Conservation (phyloP, 2,329 filamentous ascomycete species). For the Fusarium euwallaceae region DNA sequence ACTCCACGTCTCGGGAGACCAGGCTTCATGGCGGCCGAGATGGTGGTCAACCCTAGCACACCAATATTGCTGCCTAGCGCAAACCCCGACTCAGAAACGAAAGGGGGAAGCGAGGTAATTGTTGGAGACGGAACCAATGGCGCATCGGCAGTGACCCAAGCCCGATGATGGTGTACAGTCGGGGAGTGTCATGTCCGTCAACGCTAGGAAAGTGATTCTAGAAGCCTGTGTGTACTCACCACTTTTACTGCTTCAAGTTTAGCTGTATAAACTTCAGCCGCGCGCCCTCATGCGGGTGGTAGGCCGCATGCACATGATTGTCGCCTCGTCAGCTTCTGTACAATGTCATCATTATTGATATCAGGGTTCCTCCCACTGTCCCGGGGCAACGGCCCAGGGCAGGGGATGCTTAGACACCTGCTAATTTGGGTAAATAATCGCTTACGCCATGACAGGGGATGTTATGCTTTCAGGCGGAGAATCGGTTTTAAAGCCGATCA, state of each 20-base stretch:
- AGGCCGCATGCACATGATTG: constrained; percentile 70
- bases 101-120: constrained; percentile 62
- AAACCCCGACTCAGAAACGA: constrained; percentile 68
- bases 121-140: constrained; percentile 76
- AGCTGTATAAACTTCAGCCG: constrained; percentile 53
- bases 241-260: constrained; percentile 62
- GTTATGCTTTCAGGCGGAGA: background rate
- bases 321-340: constrained; percentile 63
- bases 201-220: constrained; percentile 67
- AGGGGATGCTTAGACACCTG: background rate
- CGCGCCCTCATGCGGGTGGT: constrained; percentile 71
- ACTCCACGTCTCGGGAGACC: constrained; percentile 68
- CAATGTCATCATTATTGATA: constrained; percentile 54
- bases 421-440: background rate
- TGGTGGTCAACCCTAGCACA: constrained; percentile 55
- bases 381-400: constrained; percentile 42
- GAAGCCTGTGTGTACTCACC: constrained; percentile 60
- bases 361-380: constrained; percentile 48
- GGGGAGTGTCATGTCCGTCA: constrained; percentile 53
- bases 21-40: constrained; percentile 62
- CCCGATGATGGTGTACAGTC: constrained; percentile 73
- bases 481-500: background rate
- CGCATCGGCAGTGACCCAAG: constrained; percentile 70
- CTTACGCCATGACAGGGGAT: background rate
- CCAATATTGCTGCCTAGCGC: constrained; percentile 59